Conservation (phyloP, 1,139 yeast species). For the Candida sp. region DNA sequence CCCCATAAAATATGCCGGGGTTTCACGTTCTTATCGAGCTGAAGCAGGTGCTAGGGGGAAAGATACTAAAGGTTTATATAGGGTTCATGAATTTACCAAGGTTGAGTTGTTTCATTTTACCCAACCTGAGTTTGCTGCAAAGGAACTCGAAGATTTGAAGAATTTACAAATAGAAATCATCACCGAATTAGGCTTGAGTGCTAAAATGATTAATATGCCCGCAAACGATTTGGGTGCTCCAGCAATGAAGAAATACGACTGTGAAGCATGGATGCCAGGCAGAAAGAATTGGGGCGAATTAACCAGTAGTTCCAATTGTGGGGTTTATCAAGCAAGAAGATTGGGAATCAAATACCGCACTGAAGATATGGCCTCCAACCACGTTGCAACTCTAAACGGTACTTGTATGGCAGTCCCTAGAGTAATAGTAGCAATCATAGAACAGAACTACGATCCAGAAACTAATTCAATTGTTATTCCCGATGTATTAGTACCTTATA, state of each 20-base stretch:
- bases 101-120: slow-evolving; percentile 90
- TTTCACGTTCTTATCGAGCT: slow-evolving; percentile 86
- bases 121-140: slow-evolving; percentile 37
- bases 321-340: slow-evolving; percentile 87
- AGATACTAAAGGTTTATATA: slow-evolving; percentile 86
- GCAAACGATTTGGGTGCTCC: slow-evolving; percentile 91
- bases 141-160: slow-evolving; percentile 59
- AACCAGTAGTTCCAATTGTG: slow-evolving; percentile 88
- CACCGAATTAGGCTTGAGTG: slow-evolving; percentile 66
- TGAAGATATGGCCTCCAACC: slow-evolving; percentile 37
- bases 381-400: slow-evolving; percentile 86
- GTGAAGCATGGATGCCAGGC: slow-evolving; percentile 99
- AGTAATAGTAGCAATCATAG: slow-evolving; percentile 82
- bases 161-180: slow-evolving; percentile 65
- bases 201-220: slow-evolving; percentile 87
- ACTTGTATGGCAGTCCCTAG: slow-evolving; percentile 97
- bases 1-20: slow-evolving; percentile 70
- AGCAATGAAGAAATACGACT: slow-evolving; percentile 87
- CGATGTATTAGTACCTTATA: slow-evolving; percentile 57
- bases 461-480: slow-evolving; percentile 64
- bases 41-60: slow-evolving; percentile 98
- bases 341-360: slow-evolving; percentile 59
- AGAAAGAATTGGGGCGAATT: slow-evolving; percentile 92
- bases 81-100: slow-evolving; percentile 98
- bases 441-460: slow-evolving; percentile 69